Conservation (phyloP, 495 filamentous ascomycete species). For the Niebla homalea region DNA sequence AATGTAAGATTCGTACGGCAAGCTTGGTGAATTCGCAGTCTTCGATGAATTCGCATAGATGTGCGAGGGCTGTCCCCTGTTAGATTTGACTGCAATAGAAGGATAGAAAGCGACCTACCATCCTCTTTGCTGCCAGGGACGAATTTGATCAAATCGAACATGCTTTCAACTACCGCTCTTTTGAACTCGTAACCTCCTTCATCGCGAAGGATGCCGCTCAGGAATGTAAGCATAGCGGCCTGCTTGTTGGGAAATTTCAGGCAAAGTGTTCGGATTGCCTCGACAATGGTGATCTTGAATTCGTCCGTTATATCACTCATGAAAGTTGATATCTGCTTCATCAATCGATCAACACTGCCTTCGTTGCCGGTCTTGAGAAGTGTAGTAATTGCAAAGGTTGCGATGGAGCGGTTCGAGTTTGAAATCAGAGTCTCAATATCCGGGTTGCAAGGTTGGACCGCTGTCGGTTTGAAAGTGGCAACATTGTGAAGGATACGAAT, state of each 20-base stretch:
- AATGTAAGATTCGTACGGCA: constrained; percentile 84
- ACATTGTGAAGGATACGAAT: constrained; percentile 95
- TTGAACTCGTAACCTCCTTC: constrained; percentile 99
- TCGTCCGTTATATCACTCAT: constrained; percentile 98
- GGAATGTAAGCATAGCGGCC: constrained; percentile 91
- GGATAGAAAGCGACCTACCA: constrained; percentile 28
- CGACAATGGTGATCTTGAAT: constrained; percentile 98
- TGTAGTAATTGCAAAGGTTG: constrained; percentile 95
- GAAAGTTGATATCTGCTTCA: constrained; percentile 96
- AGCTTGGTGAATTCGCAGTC: constrained; percentile 99
- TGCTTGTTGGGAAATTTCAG: constrained; percentile 98
- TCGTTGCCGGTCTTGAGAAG: constrained; percentile 97
- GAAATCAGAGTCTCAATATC: constrained; percentile 94
- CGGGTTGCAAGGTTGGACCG: constrained; percentile 85
- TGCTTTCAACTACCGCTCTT: constrained; percentile 92
- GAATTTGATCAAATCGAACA: constrained; percentile 99
- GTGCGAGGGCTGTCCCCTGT: constrained; percentile 54
- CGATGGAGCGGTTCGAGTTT: constrained; percentile 93
- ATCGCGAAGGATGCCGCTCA: constrained; percentile 87
- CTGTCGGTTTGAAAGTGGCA: constrained; percentile 85
- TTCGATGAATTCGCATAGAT: constrained; percentile 98
- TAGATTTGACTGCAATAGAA: constrained; percentile 2
- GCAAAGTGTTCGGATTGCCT: constrained; percentile 90
- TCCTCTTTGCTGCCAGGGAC: constrained; percentile 97
- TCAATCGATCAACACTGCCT: constrained; percentile 86